Percentiles rank a stretch among this genome's conserved stretches.
These are phyloP conservation scores for Fusarium clavum DNA, from an alignment of 2,329 filamentous ascomycete genomes.

Conservation along the genomic window DNA sequence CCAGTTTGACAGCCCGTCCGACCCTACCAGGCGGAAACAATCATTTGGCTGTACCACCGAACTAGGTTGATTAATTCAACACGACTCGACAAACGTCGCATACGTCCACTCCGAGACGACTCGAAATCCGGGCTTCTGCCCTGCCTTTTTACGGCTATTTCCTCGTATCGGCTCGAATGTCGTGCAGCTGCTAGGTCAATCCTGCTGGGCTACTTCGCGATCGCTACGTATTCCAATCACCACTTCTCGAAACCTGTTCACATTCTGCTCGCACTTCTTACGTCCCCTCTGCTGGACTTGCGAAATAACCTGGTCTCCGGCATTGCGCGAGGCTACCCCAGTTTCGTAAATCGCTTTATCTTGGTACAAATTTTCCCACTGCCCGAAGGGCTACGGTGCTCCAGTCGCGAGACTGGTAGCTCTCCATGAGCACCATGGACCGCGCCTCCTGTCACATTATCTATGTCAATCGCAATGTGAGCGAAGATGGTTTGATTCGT, in stretches of 20 bases:
- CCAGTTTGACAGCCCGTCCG: slow-evolving; percentile 35
- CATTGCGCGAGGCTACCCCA: slow-evolving; percentile 30
- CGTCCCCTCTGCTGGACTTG: slow-evolving; percentile 3
- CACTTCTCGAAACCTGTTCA: background rate
- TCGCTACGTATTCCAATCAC: slow-evolving; percentile 20
- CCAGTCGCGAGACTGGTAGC: slow-evolving; percentile 72
- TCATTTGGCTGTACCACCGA: slow-evolving; percentile 28
- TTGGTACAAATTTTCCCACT: slow-evolving; percentile 38
- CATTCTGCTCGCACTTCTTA: slow-evolving; percentile 1
- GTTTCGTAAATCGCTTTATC: slow-evolving; percentile 21
- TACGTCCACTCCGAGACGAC: slow-evolving; percentile 7
- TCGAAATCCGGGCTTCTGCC: background rate
- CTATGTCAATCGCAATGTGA: slow-evolving; percentile 68
- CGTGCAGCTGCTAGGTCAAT: slow-evolving; percentile 32
- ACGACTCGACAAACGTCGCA: slow-evolving; percentile 27
- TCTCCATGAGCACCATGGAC: slow-evolving; percentile 67
- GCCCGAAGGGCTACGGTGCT: slow-evolving; percentile 64
- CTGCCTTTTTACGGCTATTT: background rate
- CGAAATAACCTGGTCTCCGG: slow-evolving; percentile 29
- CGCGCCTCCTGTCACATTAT: slow-evolving; percentile 68
- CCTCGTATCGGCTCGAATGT: slow-evolving; percentile 26
- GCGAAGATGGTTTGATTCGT: slow-evolving; percentile 58
- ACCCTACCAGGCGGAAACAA: slow-evolving; percentile 37
- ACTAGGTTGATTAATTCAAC: slow-evolving; percentile 23
- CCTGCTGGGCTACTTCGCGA: slow-evolving; percentile 22